Base-by-base conservation (phyloP, 148 eudicot genomes). In the Salicornia ramosissima region DNA sequence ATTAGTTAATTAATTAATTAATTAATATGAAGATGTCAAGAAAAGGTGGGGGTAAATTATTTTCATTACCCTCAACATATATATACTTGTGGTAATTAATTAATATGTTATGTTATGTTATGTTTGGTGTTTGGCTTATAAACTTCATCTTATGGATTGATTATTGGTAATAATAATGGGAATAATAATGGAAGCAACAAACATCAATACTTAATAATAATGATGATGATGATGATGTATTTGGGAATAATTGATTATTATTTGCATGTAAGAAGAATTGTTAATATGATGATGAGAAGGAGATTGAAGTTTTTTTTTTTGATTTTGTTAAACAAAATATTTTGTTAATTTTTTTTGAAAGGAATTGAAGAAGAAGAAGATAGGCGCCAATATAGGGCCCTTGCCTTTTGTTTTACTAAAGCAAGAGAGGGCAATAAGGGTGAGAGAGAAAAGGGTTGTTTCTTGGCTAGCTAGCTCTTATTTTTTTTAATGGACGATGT, bases 371-470 rank as follows among this genome's bases (percentile, higher is more conserved):
- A 16, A 25, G 36, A 51, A 39, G 67, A 60, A 61, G 55, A 31
- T 75, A 52, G 73, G 69, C 72, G 73, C 8, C 51, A 52, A 72
- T 49, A 26, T 31, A 68, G 50, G 60, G 13, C n/a, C n/a, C 6
- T 15, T 14, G 3, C 40, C 33, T 31, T 36, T 14, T 10, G 39
- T 14, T 16, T 30, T 30, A 19, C 6, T 26, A 18, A n/a, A 24
- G 42, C 51, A 45, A 50, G 34, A 29, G 39, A 21, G 43, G 43
- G n/a, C 50, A 50, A 59, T 34, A 49, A 29, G 40, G 30, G 52
- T 33, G 69, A 69, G 73, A 69, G 73, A 73, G 71, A 69, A 62
- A 22, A 43, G 64, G 56, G 21, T 64, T 65, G 61, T 71, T 71
- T 76, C n/a, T 57, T 46, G 42, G 70, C 71, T 65, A 52, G 42